Conservation (phyloP, 2,329 filamentous ascomycete species). For the Cladosporium sp. region DNA sequence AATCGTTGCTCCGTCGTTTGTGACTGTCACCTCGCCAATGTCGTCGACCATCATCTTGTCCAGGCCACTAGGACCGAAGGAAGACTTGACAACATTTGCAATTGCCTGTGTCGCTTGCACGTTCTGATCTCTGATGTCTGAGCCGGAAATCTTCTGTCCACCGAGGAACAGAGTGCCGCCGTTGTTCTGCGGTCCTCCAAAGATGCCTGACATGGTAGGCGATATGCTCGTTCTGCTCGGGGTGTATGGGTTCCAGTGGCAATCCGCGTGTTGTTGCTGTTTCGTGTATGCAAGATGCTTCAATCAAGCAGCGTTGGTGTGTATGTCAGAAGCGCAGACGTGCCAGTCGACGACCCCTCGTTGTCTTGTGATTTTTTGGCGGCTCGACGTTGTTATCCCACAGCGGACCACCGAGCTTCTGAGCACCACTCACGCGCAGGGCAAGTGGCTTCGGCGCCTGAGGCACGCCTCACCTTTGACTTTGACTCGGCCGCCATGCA, state of each 20-base stretch:
- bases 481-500: neutral
- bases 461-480: neutral
- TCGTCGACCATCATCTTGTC: slow-evolving; percentile 99
- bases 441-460: neutral
- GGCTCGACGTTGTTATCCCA: neutral
- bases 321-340: too few relatives aligned
- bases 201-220: slow-evolving; percentile 79
- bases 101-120: slow-evolving; percentile 95
- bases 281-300: neutral
- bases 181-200: slow-evolving; percentile 91
- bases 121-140: slow-evolving; percentile 97
- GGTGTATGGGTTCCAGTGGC: neutral
- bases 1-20: slow-evolving; percentile 97
- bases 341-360: neutral
- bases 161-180: slow-evolving; percentile 92
- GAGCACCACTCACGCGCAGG: neutral
- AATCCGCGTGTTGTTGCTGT: too few relatives aligned
- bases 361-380: neutral
- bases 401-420: neutral
- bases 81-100: slow-evolving; percentile 98
- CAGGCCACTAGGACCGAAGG: slow-evolving; percentile 91
- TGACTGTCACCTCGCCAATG: slow-evolving; percentile 98
- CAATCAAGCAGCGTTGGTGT: neutral
- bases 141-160: slow-evolving; percentile 93
- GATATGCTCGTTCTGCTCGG: neutral